Base-by-base conservation (phyloP, 306 rosid genomes). In the Prunus mume region DNA sequence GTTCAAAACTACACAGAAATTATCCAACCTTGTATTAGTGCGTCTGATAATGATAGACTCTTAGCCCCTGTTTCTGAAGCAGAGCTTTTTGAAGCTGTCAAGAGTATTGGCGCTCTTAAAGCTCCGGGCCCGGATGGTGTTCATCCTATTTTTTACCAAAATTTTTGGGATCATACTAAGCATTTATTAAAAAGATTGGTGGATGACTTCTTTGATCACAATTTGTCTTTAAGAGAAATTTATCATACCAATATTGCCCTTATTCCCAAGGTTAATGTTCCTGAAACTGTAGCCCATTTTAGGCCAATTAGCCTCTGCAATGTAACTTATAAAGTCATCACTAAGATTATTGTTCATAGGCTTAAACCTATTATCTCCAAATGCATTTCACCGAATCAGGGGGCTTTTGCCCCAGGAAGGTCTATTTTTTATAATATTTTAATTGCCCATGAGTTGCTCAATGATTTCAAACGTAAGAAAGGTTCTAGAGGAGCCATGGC, bases 371-470 rank as follows among this genome's bases (percentile, higher is more conserved):
- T 64, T 0, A 2, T 64, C 0, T 4, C 9, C 0, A 15, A 22
- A 11, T 32, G 47, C 22, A 32, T 64, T 2, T 30, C 25, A 0
- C 3, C 2, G 0, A 32, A 64, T 1, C 25, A 18, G n/a, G 30
- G 25, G 0, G 24, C 24, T 0, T 30, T 17, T 34, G 49, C 30
- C 0, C 3, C 1, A 0, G 8, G 8, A 0, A 0, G 24, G 0
- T 15, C 69, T 0, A 64, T 34, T 17, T 12, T 15, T 0, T 14
- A 64, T 14, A 63, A 28, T 15, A 63, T 30, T 52, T 41, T 30
- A 1, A 63, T 63, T 28, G 46, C 68, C 15, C 45, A 62, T 62
- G 13, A 61, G n/a, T 30, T 61, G 0, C 25, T 60, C 2, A 0
- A 4, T 22, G 14, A 5, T 12, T 60, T 60, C 2, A 3, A 25